A percentile compares a stretch with the other conserved stretches of the same genome.
phyloP scores from a whole-genome alignment of 805 yeast genomes.

The Myxozyma lipomycoides region DNA sequence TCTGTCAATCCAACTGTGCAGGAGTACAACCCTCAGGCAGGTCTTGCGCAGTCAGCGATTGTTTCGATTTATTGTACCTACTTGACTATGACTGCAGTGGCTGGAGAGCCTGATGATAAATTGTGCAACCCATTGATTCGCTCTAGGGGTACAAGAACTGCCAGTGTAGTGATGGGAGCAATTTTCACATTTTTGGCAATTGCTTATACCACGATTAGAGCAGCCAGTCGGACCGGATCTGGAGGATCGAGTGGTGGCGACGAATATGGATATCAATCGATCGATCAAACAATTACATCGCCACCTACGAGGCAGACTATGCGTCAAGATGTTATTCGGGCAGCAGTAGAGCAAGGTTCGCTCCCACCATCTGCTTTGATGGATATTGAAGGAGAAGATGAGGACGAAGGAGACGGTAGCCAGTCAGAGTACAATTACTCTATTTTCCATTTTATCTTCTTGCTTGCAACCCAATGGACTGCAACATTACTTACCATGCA shows the following conservation, averaged over 20 bases:
- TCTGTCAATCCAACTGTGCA: slow-evolving; percentile 82
- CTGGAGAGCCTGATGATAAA: slow-evolving; percentile 94
- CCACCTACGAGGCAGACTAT: slow-evolving; percentile 63
- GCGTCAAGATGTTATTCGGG: slow-evolving; percentile 81
- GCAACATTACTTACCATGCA: slow-evolving; percentile 83
- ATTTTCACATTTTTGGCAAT: slow-evolving; percentile 90
- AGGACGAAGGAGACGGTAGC: slow-evolving; percentile 52
- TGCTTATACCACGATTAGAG: slow-evolving; percentile 95
- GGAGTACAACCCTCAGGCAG: slow-evolving; percentile 91
- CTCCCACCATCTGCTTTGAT: slow-evolving; percentile 86
- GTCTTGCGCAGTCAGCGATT: slow-evolving; percentile 94
- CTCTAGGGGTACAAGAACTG: slow-evolving; percentile 83
- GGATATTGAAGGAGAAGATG: slow-evolving; percentile 48
- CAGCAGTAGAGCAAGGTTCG: slow-evolving; percentile 95
- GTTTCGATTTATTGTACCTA: slow-evolving; percentile 92
- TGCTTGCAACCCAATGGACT: slow-evolving; percentile 94
- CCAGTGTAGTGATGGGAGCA: slow-evolving; percentile 85
- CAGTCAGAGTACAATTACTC: slow-evolving; percentile 72
- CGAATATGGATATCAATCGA: slow-evolving; percentile 18
- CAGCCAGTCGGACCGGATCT: slow-evolving; percentile 63
- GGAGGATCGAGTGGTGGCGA: slow-evolving; percentile 42
- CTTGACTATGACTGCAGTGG: slow-evolving; percentile 83
- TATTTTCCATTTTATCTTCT: slow-evolving; percentile 84
- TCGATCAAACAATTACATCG: slow-evolving; percentile 35
- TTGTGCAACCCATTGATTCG: slow-evolving; percentile 88